Base-by-base conservation (phyloP, 2,329 filamentous ascomycete species). In the Alternaria ethzedia region DNA sequence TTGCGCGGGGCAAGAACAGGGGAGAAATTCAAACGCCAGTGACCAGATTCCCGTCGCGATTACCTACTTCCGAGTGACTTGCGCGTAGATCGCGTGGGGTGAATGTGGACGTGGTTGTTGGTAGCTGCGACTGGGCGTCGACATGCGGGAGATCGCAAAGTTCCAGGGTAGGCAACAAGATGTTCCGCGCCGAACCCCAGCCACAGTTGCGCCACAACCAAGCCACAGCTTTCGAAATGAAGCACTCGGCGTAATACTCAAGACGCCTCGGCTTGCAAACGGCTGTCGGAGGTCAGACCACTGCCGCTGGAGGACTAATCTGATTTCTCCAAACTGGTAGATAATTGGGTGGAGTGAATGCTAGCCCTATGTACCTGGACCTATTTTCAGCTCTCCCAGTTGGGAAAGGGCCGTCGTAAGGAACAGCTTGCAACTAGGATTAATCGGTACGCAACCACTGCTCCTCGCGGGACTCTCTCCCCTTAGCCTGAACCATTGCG, bases 401-500 rank as follows among this genome's bases (percentile, higher is more conserved):
- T 67, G 55, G 69, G 64, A 65, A 66, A 69, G 67, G 61, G 59
- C 61, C 25, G 50, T 52, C 56, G 63, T 60, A 67, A 67, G 51
- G 63, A 61, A 68, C 65, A 66, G 73, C 75, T 77, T 77, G 74
- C 74, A 73, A 72, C 65, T 70, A 70, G 67, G 66, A 70, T 74
- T 59, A 71, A 74, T 70, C 71, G 60, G 60, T 76, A 59, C 70
- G 67, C 61, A 63, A 64, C 64, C 63, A 51, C 61, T 57, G 62
- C 66, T 63, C 62, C 58, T 66, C 56, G 67, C 61, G 64, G 68
- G 61, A 61, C 69, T 61, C 47, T 64, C 57, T 64, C 10, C 69
- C 71, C 71, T 67, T 74, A 67, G 71, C 66, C 62, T 58, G 67
- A 69, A 70, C 66, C 67, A 67, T 64, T 68, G 66, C 71, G 61